phyloP scores from a whole-genome alignment of 345 rosid genomes.

The Eucalyptus marginata region DNA sequence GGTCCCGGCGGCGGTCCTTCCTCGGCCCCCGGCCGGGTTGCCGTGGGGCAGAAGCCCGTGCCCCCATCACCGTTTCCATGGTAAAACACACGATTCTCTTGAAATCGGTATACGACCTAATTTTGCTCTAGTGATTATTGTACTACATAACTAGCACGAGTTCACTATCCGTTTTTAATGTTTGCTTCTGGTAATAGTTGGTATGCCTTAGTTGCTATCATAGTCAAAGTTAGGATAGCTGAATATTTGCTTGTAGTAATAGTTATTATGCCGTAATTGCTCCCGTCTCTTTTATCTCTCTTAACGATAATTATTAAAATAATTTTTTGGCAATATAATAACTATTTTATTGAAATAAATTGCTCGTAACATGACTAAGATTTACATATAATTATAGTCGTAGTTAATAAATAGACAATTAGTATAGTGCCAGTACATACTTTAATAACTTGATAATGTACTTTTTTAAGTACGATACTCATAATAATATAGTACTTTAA shows the following conservation, averaged over 20 bases:
- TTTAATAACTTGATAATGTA: neutral
- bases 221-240: neutral
- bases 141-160: fast-evolving
- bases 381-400: neutral
- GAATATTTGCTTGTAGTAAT: neutral
- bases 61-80: neutral
- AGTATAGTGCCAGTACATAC: fast-evolving
- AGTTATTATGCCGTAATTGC: neutral
- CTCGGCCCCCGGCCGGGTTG: neutral
- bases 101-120: fast-evolving
- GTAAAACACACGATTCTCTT: fast-evolving
- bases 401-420: neutral
- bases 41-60: neutral
- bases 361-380: neutral
- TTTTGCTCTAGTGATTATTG: neutral
- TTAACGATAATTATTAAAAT: fast-evolving
- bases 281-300: neutral
- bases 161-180: fast-evolving
- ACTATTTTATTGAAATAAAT: neutral
- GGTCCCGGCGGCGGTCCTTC: neutral
- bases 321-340: neutral
- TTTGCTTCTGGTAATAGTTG: neutral
- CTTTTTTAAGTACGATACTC: neutral
- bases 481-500: neutral
- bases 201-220: fast-evolving